Conservation (phyloP, 2,329 filamentous ascomycete species). For the Berkeleyomyces basicola region DNA sequence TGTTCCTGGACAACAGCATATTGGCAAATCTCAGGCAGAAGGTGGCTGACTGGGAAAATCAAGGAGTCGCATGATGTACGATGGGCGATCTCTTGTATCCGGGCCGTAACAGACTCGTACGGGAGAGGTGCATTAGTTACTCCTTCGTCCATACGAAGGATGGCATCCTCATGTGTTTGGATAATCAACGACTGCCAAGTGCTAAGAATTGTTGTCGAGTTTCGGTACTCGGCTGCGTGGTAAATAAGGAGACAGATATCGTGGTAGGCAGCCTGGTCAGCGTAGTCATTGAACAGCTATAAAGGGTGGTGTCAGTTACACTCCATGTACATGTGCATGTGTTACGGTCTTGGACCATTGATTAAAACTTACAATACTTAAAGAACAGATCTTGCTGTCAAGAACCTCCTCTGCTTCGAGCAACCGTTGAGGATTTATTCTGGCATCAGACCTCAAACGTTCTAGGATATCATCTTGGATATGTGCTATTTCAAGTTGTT, state of each 20-base stretch:
- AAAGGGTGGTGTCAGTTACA: conserved; percentile 14
- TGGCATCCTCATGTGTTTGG: conserved; percentile 44
- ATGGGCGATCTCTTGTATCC: conserved; percentile 47
- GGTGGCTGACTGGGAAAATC: conserved; percentile 44
- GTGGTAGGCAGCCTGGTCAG: conserved; percentile 81
- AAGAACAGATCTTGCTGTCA: conserved; percentile 58
- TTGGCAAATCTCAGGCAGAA: conserved; percentile 45
- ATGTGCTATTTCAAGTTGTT: conserved; percentile 79
- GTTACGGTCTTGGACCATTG: background rate
- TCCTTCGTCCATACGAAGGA: conserved; percentile 20
- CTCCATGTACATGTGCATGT: background rate
- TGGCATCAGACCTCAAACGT: conserved; percentile 53
- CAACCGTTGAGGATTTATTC: conserved; percentile 48
- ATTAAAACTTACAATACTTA: conserved; percentile 51
- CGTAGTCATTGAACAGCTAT: conserved; percentile 89
- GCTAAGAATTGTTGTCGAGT: conserved; percentile 62
- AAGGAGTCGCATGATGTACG: conserved; percentile 48
- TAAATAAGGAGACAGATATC: conserved; percentile 89
- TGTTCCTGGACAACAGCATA: conserved; percentile 44
- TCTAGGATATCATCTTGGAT: conserved; percentile 87
- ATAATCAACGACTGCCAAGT: conserved; percentile 77
- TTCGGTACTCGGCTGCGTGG: conserved; percentile 79
- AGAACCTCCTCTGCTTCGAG: conserved; percentile 49
- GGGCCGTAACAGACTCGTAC: conserved; percentile 52
- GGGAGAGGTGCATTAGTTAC: conserved; percentile 31